Percentiles rank a stretch among this genome's conserved stretches.
phyloP scores from a whole-genome alignment of 2,329 filamentous ascomycete species.

The Gnomoniopsis smithogilvyi region DNA sequence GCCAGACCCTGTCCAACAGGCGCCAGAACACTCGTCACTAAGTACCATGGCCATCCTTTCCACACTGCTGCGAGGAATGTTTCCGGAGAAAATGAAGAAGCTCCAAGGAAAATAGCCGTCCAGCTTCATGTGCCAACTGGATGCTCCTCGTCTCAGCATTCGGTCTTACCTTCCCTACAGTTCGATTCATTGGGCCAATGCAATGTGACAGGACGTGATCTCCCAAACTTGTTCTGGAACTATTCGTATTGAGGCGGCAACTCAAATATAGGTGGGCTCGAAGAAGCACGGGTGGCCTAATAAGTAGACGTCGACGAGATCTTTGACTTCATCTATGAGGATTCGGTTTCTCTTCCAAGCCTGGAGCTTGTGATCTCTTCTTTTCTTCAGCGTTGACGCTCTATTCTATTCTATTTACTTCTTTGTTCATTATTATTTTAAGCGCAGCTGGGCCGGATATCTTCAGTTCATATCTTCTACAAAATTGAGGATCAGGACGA shows the following conservation, averaged over 20 bases:
- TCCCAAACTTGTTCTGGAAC: background rate
- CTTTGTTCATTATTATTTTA: background rate
- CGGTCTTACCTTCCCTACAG: background rate
- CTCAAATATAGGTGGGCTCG: background rate
- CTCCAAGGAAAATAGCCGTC: background rate
- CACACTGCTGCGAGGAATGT: background rate
- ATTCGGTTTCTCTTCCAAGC: background rate
- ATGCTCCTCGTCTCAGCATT: background rate
- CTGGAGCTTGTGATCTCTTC: background rate
- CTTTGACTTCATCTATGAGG: background rate
- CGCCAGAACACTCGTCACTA: no score
- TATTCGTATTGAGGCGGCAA: background rate
- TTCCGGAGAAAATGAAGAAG: background rate
- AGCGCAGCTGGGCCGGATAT: no score
- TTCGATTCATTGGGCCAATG: background rate
- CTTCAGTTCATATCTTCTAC: no score
- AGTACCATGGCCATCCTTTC: no score
- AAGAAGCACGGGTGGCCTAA: background rate
- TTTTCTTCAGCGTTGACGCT: background rate
- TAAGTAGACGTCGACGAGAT: background rate
- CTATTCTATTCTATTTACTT: no score
- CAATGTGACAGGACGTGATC: no score
- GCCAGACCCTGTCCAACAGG: no score
- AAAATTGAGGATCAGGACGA: no score
- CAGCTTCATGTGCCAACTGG: background rate